These are phyloP conservation scores for Phalaenopsis hybrid DNA, from an alignment of 116 monocot genomes.

Conservation along the genomic window DNA sequence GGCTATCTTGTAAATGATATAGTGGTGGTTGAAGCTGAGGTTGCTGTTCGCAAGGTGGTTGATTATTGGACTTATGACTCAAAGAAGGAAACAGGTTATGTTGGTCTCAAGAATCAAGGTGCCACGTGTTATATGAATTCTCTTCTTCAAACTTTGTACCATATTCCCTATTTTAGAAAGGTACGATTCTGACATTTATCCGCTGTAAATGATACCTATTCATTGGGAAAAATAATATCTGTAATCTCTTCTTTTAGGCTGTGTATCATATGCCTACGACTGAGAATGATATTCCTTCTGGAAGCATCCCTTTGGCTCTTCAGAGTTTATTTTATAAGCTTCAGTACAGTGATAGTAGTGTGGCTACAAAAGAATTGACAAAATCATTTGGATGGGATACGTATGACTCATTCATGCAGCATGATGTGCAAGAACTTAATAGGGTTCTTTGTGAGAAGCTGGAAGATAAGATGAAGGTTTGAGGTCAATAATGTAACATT, in stretches of 20 bases:
- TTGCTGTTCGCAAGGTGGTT: slow-evolving; percentile 67
- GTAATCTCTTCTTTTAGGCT: slow-evolving; percentile 36
- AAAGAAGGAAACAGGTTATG: slow-evolving; percentile 91
- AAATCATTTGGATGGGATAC: slow-evolving; percentile 98
- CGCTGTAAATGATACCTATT: neutral
- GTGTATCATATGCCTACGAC: slow-evolving; percentile 99
- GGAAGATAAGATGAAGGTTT: slow-evolving; percentile 99
- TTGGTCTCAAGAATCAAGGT: slow-evolving; percentile 97
- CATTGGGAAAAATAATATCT: neutral
- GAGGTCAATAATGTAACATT: neutral
- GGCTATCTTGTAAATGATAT: slow-evolving; percentile 88
- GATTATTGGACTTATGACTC: slow-evolving; percentile 93
- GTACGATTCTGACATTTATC: slow-evolving; percentile 21
- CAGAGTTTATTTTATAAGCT: slow-evolving; percentile 91
- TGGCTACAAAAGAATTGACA: slow-evolving; percentile 88
- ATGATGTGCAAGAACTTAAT: slow-evolving; percentile 98
- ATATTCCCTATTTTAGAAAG: slow-evolving; percentile 91
- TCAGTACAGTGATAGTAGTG: slow-evolving; percentile 89
- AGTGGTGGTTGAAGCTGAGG: slow-evolving; percentile 81
- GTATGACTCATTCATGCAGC: slow-evolving; percentile 96
- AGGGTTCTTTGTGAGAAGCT: slow-evolving; percentile 90
- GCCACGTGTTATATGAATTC: slow-evolving; percentile 99
- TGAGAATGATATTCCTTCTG: slow-evolving; percentile 91
- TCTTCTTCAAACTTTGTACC: slow-evolving; percentile 86
- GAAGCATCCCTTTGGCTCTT: slow-evolving; percentile 86